Conservation (phyloP, 805 yeast genomes). For the Tetrapisispora taiwanensis region DNA sequence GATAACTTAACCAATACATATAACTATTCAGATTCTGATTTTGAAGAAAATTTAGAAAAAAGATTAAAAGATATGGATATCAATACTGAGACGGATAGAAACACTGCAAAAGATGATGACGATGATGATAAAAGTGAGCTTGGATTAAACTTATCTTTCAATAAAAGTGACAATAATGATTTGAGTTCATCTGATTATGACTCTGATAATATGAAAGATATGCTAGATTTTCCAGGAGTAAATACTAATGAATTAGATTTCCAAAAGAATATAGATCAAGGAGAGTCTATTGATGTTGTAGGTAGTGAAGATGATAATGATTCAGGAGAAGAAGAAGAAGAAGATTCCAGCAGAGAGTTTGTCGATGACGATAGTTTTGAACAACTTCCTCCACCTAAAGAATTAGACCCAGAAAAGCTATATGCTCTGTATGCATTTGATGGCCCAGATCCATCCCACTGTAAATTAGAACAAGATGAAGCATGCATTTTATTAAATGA, state of each 20-base stretch:
- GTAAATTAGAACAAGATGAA: constrained; percentile 69
- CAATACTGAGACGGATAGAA: constrained; percentile 7
- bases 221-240: constrained; percentile 1
- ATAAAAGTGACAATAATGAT: neutral
- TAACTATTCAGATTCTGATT: constrained; percentile 29
- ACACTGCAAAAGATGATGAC: neutral
- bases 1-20: constrained; percentile 4
- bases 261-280: neutral
- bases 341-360: constrained; percentile 8
- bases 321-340: constrained; percentile 11
- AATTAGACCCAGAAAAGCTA: constrained; percentile 69
- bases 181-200: neutral
- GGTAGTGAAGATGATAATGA: constrained; percentile 12
- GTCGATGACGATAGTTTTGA: constrained; percentile 32
- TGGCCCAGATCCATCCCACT: constrained; percentile 91
- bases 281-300: neutral
- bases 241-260: neutral
- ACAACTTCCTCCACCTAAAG: constrained; percentile 55
- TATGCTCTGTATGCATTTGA: constrained; percentile 81
- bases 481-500: constrained; percentile 77
- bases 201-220: neutral
- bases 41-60: constrained; percentile 28
- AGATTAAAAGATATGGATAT: constrained; percentile 18
- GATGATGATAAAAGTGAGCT: neutral
- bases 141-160: neutral